A percentile compares a stretch with the other conserved stretches of the same genome.
These are phyloP conservation scores for Russula ochroleuca DNA, from an alignment of 768 basidiomycete genomes.

Conservation along the genomic window DNA sequence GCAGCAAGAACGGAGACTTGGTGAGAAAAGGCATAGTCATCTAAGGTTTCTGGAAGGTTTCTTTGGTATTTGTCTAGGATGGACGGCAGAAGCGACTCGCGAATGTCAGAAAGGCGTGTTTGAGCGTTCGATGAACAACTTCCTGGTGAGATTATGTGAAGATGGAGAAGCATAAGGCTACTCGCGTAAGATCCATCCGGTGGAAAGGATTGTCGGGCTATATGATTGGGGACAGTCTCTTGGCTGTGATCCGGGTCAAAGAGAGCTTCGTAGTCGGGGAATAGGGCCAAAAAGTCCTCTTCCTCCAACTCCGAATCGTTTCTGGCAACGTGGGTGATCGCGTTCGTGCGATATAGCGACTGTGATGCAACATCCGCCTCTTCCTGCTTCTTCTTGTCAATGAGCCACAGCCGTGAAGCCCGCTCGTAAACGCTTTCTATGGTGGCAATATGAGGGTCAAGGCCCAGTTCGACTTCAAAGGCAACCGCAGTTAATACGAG, in stretches of 20 bases:
- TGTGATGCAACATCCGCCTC: conserved; percentile 58
- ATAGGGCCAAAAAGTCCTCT: conserved; percentile 75
- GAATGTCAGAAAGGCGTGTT: conserved; percentile 20
- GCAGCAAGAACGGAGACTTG: conserved; percentile 50
- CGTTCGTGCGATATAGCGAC: conserved; percentile 71
- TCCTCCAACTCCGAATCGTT: conserved; percentile 77
- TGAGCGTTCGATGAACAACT: conserved; percentile 35
- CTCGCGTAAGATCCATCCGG: conserved; percentile 38
- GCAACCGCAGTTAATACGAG: conserved; percentile 47
- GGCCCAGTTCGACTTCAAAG: conserved; percentile 44
- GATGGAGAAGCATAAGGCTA: conserved; percentile 47
- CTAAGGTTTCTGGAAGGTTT: conserved; percentile 37
- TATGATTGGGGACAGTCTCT: conserved; percentile 1
- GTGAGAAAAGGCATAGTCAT: conserved; percentile 47
- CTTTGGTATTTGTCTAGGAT: conserved; percentile 22
- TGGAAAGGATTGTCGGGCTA: conserved; percentile 27
- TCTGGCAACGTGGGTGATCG: conserved; percentile 47
- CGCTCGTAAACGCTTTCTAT: conserved; percentile 62
- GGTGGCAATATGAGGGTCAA: conserved; percentile 34
- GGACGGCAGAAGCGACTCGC: conserved; percentile 17
- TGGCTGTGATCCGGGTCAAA: conserved; percentile 32
- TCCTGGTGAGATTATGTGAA: conserved; percentile 37
- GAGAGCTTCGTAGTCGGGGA: conserved; percentile 72
- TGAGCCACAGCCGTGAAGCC: conserved; percentile 74
- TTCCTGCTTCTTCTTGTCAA: conserved; percentile 67